Conservation (phyloP, 169 alveolate species). For the Plasmodium adleri region DNA sequence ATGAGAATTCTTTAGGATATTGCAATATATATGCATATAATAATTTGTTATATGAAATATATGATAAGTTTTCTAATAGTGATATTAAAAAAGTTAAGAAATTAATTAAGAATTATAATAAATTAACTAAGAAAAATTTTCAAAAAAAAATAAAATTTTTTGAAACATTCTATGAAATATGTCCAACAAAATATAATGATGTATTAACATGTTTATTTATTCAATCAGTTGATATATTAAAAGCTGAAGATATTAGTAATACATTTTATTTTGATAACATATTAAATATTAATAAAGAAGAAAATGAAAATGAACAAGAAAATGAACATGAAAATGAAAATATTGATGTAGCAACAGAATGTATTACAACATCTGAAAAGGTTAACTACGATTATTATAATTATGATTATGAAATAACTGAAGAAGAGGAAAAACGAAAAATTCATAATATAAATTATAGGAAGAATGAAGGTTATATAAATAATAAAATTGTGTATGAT, state of each 20-base stretch:
- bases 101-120: slow-evolving; percentile 57
- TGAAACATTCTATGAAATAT: slow-evolving; percentile 42
- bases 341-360: background rate
- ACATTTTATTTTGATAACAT: slow-evolving; percentile 69
- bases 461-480: slow-evolving; percentile 6
- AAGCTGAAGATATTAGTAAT: slow-evolving; percentile 54
- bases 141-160: slow-evolving; percentile 65
- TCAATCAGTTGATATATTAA: slow-evolving; percentile 56
- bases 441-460: background rate
- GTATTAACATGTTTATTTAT: slow-evolving; percentile 63
- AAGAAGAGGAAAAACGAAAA: background rate
- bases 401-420: background rate
- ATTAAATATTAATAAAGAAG: slow-evolving; percentile 19
- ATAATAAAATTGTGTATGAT: slow-evolving; percentile 44
- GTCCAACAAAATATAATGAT: slow-evolving; percentile 53
- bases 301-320: slow-evolving; percentile 6
- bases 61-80: slow-evolving; percentile 56
- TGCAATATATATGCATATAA: slow-evolving; percentile 68
- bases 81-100: slow-evolving; percentile 69
- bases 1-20: slow-evolving; percentile 5
- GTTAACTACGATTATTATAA: background rate
- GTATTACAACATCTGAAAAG: background rate
- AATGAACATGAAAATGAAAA: slow-evolving; percentile 9
- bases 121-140: slow-evolving; percentile 32
- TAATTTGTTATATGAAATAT: slow-evolving; percentile 70